Evolutionary conservation across 148 eudicot species (phyloP).

Genomic region (Vaccinium darrowii): DNA sequence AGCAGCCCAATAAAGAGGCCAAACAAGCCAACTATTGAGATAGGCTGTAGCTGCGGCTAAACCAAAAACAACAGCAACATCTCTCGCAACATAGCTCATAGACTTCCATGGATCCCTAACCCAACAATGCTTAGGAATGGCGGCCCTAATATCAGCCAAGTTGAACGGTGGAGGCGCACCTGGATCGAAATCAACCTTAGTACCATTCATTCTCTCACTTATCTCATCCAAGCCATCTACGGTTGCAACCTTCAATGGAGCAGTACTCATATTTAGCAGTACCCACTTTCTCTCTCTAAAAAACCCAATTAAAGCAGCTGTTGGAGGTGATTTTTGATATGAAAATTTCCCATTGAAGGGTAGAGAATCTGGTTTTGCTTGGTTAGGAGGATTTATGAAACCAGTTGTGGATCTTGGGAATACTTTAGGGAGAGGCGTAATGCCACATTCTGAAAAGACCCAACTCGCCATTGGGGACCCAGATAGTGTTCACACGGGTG

Average conservation of each 20-base stretch:
- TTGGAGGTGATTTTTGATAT: conserved; percentile 24
- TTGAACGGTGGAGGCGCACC: conserved; percentile 37
- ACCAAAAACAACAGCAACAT: conserved; percentile 29
- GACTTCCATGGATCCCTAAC: conserved; percentile 45
- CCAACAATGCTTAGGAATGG: conserved; percentile 52
- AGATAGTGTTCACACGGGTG: neutral
- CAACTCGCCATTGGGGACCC: conserved; percentile 65
- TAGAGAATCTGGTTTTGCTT: conserved; percentile 25
- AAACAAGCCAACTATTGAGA: conserved; percentile 28
- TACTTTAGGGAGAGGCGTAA: conserved; percentile 51
- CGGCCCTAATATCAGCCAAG: conserved; percentile 38
- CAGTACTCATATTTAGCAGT: conserved; percentile 11
- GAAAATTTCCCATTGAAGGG: conserved; percentile 16
- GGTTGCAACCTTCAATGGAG: conserved; percentile 20
- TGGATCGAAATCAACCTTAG: conserved; percentile 27
- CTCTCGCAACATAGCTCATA: conserved; percentile 36
- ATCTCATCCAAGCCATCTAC: conserved; percentile 16
- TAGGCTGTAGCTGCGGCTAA: conserved; percentile 22
- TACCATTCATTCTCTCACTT: conserved; percentile 19
- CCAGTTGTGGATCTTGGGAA: conserved; percentile 51
- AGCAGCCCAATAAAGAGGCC: conserved; percentile 38
- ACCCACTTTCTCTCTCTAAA: conserved; percentile 14
- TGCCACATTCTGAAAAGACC: conserved; percentile 76
- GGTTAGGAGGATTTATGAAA: conserved; percentile 19
- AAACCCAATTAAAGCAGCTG: conserved; percentile 41